These are phyloP conservation scores for Mrakia blollopis DNA, from an alignment of 768 basidiomycete species.

Conservation along the genomic window DNA sequence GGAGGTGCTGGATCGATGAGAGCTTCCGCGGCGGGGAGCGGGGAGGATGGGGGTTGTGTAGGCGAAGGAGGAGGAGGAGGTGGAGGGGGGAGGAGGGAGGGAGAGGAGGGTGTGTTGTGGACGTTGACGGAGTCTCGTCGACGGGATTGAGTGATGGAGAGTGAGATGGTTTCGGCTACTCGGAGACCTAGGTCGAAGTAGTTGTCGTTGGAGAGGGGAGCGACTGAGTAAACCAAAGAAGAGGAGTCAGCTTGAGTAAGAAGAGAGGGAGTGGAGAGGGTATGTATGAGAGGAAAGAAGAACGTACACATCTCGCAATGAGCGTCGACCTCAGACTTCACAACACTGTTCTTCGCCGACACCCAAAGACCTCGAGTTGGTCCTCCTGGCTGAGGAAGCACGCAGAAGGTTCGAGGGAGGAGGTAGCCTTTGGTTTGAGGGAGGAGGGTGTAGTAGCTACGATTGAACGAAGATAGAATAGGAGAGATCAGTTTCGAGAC, in stretches of 20 bases:
- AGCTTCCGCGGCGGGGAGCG: not conserved
- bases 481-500: too few relatives aligned
- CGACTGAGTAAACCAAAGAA: conserved; percentile 6
- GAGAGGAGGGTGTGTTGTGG: not conserved
- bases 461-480: too few relatives aligned
- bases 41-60: not conserved
- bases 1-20: not conserved
- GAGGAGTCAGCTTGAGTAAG: not conserved
- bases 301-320: conserved; percentile 74
- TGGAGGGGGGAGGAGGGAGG: not conserved
- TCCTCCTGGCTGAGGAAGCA: conserved; percentile 59
- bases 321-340: conserved; percentile 71
- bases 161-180: conserved; percentile 28
- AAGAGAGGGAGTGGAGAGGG: not conserved
- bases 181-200: conserved; percentile 33
- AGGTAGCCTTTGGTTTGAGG: conserved; percentile 63
- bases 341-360: conserved; percentile 61
- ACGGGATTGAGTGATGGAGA: conserved; percentile 22
- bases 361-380: conserved; percentile 53
- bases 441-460: conserved; percentile 73
- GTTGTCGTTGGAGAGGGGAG: conserved; percentile 32
- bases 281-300: not conserved
- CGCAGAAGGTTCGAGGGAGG: conserved; percentile 66
- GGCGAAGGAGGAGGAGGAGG: not conserved
- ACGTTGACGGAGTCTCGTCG: not conserved